phyloP scores from a whole-genome alignment of 1,284 basidiomycete genomes.

The Ustilago crameri region DNA sequence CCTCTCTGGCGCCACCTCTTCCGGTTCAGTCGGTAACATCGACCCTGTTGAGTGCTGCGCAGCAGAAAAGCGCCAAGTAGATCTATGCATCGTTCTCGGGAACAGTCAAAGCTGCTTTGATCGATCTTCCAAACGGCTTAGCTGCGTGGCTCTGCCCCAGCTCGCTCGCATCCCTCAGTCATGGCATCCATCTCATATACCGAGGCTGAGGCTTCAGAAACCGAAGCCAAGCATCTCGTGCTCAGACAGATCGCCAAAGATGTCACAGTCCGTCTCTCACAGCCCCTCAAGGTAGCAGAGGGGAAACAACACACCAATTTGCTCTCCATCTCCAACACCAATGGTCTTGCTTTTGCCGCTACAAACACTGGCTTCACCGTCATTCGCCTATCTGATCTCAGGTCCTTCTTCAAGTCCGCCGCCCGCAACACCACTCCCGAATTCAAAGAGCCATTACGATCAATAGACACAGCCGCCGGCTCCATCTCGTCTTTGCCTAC shows the following conservation, averaged over 20 bases:
- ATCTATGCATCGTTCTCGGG: conserved; percentile 15
- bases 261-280: conserved; percentile 61
- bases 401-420: conserved; percentile 41
- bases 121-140: too few species aligned
- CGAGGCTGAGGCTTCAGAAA: conserved; percentile 29
- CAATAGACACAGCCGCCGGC: conserved; percentile 29
- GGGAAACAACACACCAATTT: conserved; percentile 59
- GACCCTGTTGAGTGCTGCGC: conserved; percentile 2
- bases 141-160: too few species aligned
- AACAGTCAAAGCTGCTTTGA: conserved; percentile 2
- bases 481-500: conserved; percentile 36
- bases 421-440: conserved; percentile 40
- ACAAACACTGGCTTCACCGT: conserved; percentile 66
- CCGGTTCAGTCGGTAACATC: background rate
- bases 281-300: conserved; percentile 47
- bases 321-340: conserved; percentile 68
- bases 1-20: background rate
- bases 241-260: conserved; percentile 61
- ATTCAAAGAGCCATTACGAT: conserved; percentile 23
- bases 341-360: conserved; percentile 69
- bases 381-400: conserved; percentile 60
- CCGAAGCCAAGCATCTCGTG: conserved; percentile 70
- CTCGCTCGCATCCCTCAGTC: background rate
- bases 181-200: conserved; percentile 16
- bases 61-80: background rate